Evolutionary conservation across 2,329 filamentous ascomycete genomes (phyloP).

Genomic region (Fusarium ramigenum): DNA sequence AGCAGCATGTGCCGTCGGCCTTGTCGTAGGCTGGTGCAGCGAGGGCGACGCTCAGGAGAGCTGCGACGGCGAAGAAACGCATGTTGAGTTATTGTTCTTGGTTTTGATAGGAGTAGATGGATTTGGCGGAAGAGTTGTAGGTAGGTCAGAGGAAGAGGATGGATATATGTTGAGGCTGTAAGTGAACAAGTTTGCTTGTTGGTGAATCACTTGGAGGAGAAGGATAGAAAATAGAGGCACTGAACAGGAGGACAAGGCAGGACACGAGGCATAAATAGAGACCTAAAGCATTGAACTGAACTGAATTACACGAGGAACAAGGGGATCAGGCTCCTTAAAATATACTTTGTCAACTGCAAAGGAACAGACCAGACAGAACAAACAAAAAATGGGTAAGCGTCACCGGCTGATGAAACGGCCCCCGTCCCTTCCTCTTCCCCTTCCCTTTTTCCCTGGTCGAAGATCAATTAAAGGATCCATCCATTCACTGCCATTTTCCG

Average conservation of each 20-base stretch:
- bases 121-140: background rate
- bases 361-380: background rate
- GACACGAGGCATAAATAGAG: background rate
- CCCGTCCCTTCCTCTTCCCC: background rate
- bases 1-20: slow-evolving; percentile 44
- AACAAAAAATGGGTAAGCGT: slow-evolving; percentile 18
- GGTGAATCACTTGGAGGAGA: slow-evolving; percentile 8
- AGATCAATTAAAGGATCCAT: slow-evolving; percentile 12
- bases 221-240: background rate
- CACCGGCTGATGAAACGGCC: slow-evolving; percentile 20
- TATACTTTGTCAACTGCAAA: background rate
- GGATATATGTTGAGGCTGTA: background rate
- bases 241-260: background rate
- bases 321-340: slow-evolving; percentile 3
- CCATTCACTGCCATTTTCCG: background rate
- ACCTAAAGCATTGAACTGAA: background rate
- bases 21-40: slow-evolving; percentile 31
- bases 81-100: slow-evolving; percentile 22
- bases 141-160: background rate
- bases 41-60: slow-evolving; percentile 36
- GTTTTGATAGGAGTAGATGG: background rate
- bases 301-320: background rate
- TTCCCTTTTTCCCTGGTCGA: background rate
- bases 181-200: slow-evolving; percentile 11
- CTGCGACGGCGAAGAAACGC: slow-evolving; percentile 38